phyloP scores from a whole-genome alignment of 331 rosid genomes.

The Spiraea crenata region DNA sequence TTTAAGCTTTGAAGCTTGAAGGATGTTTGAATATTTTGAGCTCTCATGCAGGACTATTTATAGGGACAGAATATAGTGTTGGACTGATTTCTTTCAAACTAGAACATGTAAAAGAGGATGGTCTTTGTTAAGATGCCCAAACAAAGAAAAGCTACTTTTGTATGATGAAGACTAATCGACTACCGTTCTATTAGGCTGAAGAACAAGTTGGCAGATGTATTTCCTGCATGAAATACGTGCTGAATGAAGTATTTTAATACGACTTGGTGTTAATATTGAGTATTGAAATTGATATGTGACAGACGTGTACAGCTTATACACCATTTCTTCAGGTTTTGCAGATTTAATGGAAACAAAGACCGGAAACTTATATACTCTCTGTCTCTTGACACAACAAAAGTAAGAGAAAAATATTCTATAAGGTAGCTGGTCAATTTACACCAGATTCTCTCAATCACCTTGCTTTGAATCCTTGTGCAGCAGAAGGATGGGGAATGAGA shows the following conservation, averaged over 20 bases:
- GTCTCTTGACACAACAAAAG: constrained; percentile 31
- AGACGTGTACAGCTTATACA: constrained; percentile 36
- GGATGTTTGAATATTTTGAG: constrained; percentile 47
- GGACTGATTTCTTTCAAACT: constrained; percentile 41
- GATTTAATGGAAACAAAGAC: constrained; percentile 38
- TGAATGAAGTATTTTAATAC: not conserved
- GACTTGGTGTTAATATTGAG: not conserved
- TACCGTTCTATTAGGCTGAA: constrained; percentile 26
- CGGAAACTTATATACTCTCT: constrained; percentile 14
- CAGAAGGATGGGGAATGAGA: constrained; percentile 38
- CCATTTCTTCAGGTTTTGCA: constrained; percentile 33
- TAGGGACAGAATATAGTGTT: constrained; percentile 42
- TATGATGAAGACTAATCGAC: constrained; percentile 32
- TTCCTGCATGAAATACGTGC: constrained; percentile 32
- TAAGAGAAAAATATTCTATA: constrained; percentile 24
- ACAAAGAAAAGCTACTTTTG: constrained; percentile 36
- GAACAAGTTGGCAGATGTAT: constrained; percentile 51
- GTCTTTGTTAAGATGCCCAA: constrained; percentile 70
- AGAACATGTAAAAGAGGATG: constrained; percentile 51
- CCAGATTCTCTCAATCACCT: constrained; percentile 52
- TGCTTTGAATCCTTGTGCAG: constrained; percentile 51
- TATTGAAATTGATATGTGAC: constrained; percentile 15
- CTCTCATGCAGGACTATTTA: constrained; percentile 62
- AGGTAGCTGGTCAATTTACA: constrained; percentile 45
- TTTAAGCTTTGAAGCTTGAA: constrained; percentile 26